Evolutionary conservation across 768 basidiomycete genomes (phyloP), one percentile per base, ranked within the genome.

Genomic region (Phylloporus sp.): DNA sequence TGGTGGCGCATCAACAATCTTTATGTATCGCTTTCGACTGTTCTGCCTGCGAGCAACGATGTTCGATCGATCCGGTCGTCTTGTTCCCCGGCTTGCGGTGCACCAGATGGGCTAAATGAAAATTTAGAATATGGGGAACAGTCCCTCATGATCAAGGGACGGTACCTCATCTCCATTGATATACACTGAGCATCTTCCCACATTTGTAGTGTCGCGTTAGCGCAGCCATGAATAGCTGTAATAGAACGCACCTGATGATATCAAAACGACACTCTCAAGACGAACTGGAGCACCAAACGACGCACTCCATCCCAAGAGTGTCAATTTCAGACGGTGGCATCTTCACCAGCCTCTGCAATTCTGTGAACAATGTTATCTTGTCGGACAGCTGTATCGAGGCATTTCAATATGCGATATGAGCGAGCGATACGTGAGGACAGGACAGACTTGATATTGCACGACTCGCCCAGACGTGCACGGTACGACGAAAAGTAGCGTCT

Each of bases 381-480:
- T 76, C 72, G 0, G 61, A 18, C 36, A 74, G 69, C 78, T 80
- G 50, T 4, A 15, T 9, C 22, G 39, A 6, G 15, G 32, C 29
- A 3, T n/a, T n/a, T 49, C n/a, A 14, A 23, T 9, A 36, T 13
- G 17, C 26, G 33, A 26, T 5, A n/a, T 1, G 24, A 22, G 10
- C n/a, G n/a, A 33, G 17, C 0, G 24, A 42, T 14, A 26, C 10
- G 15, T 11, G 36, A 38, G 13, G n/a, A 37, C 23, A 31, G 31
- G 37, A 59, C 74, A 45, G 24, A 85, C 88, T 69, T 87, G 84
- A 55, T 84, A 82, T n/a, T 72, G 67, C 11, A 81, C 79, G 0
- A 90, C 86, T 8, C 79, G 72, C 0, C 82, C 88, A 0, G 88
- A 91, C 0, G 87, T 88, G 55, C 81, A 84, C 0, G 87, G 85